phyloP scores from a whole-genome alignment of 345 rosid species.

The Toxicodendron radicans region DNA sequence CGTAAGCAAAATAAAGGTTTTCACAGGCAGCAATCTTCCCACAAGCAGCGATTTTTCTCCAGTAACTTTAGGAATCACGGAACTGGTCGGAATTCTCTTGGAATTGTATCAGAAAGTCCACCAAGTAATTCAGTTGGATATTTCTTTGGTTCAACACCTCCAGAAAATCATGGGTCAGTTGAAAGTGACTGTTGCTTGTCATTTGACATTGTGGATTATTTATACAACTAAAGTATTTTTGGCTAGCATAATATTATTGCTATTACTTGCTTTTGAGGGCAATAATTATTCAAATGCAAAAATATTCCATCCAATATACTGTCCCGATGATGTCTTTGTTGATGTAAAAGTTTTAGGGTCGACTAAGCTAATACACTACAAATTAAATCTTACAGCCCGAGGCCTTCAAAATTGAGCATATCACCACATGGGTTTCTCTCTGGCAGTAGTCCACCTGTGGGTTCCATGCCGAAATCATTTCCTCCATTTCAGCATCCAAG shows the following conservation, averaged over 20 bases:
- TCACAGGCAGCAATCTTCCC: constrained; percentile 64
- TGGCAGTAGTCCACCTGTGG: constrained; percentile 93
- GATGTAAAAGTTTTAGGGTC: background rate
- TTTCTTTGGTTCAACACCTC: constrained; percentile 96
- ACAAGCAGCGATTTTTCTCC: constrained; percentile 76
- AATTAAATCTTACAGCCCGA: constrained; percentile 45
- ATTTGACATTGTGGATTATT: constrained; percentile 16
- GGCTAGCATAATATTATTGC: background rate
- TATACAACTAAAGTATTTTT: background rate
- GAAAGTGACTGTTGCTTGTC: constrained; percentile 18
- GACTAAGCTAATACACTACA: constrained; percentile 14
- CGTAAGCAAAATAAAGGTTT: constrained; percentile 65
- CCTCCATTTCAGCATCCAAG: constrained; percentile 96
- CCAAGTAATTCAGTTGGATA: constrained; percentile 93
- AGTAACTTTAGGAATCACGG: constrained; percentile 76
- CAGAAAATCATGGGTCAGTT: constrained; percentile 85
- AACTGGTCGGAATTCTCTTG: constrained; percentile 47
- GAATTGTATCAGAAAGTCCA: constrained; percentile 81
- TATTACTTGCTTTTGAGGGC: constrained; percentile 4
- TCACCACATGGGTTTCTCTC: constrained; percentile 73
- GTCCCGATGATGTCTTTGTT: background rate
- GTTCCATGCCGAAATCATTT: constrained; percentile 91
- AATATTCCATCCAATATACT: constrained; percentile 5
- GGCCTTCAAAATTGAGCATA: constrained; percentile 77
- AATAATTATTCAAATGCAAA: background rate